Evolutionary conservation across 768 basidiomycete species (phyloP).

Genomic region (Leccinum incarnatum): DNA sequence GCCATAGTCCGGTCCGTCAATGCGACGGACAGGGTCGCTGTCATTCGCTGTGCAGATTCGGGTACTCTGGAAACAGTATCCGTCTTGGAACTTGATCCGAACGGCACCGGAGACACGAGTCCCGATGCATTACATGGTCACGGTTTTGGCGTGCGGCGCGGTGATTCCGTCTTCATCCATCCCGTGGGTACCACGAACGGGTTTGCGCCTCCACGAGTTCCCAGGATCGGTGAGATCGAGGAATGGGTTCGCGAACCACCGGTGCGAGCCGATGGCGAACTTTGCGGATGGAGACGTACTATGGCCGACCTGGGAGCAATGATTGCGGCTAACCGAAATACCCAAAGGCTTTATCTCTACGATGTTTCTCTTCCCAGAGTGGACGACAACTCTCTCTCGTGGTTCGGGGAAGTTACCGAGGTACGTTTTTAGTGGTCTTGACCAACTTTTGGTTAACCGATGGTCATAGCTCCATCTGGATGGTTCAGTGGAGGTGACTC

Average conservation of each 20-base stretch:
- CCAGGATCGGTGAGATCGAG: constrained; percentile 83
- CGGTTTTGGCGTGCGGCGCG: constrained; percentile 75
- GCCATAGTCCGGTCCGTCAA: constrained; percentile 81
- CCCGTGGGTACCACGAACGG: constrained; percentile 70
- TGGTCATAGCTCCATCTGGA: constrained; percentile 61
- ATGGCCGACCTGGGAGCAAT: constrained; percentile 63
- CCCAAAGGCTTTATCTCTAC: constrained; percentile 38
- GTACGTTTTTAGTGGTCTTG: constrained; percentile 38
- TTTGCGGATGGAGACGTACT: constrained; percentile 69
- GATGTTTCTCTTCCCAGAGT: constrained; percentile 41
- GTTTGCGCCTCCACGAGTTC: constrained; percentile 63
- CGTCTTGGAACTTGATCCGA: constrained; percentile 85
- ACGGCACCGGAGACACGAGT: constrained; percentile 59
- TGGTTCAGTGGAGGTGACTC: constrained; percentile 68
- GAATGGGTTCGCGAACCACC: constrained; percentile 69
- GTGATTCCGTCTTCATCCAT: constrained; percentile 85
- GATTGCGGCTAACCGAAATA: constrained; percentile 49
- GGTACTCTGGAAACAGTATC: constrained; percentile 64
- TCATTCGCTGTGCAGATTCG: constrained; percentile 56
- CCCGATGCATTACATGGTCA: constrained; percentile 46
- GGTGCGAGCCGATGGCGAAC: constrained; percentile 44
- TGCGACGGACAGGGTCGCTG: constrained; percentile 66
- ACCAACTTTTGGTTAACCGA: constrained; percentile 5
- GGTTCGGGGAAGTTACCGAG: constrained; percentile 86
- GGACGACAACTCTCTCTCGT: constrained; percentile 49